Evolutionary conservation across 2,329 filamentous ascomycete species (phyloP).

Genomic region (Apiospora sp.): DNA sequence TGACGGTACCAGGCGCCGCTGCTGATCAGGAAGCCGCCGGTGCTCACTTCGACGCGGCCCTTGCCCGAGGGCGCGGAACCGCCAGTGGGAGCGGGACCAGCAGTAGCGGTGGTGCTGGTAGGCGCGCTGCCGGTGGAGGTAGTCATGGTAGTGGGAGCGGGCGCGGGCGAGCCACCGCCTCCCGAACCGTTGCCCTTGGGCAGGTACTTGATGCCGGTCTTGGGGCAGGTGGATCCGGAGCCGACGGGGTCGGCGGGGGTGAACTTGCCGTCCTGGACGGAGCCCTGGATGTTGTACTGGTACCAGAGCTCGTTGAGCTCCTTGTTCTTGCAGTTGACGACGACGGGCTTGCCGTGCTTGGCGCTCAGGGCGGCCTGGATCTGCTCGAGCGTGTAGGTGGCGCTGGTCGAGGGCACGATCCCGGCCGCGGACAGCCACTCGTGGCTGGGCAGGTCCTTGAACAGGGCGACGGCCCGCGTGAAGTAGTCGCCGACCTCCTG

Average conservation of each 20-base stretch:
- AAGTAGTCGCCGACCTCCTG: constrained; percentile 77
- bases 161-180: not conserved
- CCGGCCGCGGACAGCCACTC: constrained; percentile 67
- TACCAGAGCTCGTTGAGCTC: constrained; percentile 66
- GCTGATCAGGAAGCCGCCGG: constrained; percentile 24
- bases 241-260: constrained; percentile 23
- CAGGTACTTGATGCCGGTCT: constrained; percentile 33
- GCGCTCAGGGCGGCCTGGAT: constrained; percentile 66
- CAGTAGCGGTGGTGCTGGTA: constrained; percentile 16
- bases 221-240: constrained; percentile 25
- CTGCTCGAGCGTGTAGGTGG: constrained; percentile 65
- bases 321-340: constrained; percentile 60
- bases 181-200: constrained; percentile 33
- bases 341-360: constrained; percentile 60
- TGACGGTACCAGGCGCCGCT: constrained; percentile 17
- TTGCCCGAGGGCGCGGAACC: constrained; percentile 18
- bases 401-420: constrained; percentile 59
- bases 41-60: constrained; percentile 11
- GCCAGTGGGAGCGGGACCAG: not conserved
- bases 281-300: constrained; percentile 68
- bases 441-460: constrained; percentile 72
- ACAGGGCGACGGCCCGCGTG: constrained; percentile 69
- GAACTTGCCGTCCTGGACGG: constrained; percentile 67
- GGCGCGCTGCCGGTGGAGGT: constrained; percentile 2
- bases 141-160: constrained; percentile 1